These are phyloP conservation scores for Spathaspora sp. DNA, from an alignment of 805 yeast genomes.

Conservation along the genomic window DNA sequence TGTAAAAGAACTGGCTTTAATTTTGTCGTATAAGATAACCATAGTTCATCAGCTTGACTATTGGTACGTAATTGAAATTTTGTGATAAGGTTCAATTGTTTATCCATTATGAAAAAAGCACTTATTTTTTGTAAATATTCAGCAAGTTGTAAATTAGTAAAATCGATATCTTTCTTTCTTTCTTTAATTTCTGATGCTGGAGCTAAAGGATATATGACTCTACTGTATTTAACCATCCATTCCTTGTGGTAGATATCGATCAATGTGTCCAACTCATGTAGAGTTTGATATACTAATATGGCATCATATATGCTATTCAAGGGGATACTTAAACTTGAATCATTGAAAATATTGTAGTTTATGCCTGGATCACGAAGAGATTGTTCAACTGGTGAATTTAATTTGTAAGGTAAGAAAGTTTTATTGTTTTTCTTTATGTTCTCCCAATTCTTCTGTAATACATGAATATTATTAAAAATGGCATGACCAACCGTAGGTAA, in stretches of 20 bases:
- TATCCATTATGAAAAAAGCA: constrained; percentile 78
- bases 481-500: constrained; percentile 55
- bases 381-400: constrained; percentile 83
- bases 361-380: constrained; percentile 61
- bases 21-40: constrained; percentile 64
- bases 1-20: constrained; percentile 55
- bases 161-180: constrained; percentile 3
- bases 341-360: constrained; percentile 48
- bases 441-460: constrained; percentile 61
- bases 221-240: constrained; percentile 64
- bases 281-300: constrained; percentile 71
- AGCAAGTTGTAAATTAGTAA: constrained; percentile 34
- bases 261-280: constrained; percentile 62
- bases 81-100: constrained; percentile 60
- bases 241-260: constrained; percentile 65
- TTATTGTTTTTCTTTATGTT: constrained; percentile 38
- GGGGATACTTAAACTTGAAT: constrained; percentile 40
- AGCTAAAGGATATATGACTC: constrained; percentile 63
- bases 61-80: constrained; percentile 60
- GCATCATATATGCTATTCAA: constrained; percentile 80
- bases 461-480: constrained; percentile 50
- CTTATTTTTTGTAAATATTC: constrained; percentile 58
- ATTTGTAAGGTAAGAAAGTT: constrained; percentile 50
- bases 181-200: constrained; percentile 28
- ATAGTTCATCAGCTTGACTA: constrained; percentile 64